Percentiles rank a stretch among this genome's conserved stretches.
phyloP scores from a whole-genome alignment of 345 rosid genomes.

The Geranium brycei region DNA sequence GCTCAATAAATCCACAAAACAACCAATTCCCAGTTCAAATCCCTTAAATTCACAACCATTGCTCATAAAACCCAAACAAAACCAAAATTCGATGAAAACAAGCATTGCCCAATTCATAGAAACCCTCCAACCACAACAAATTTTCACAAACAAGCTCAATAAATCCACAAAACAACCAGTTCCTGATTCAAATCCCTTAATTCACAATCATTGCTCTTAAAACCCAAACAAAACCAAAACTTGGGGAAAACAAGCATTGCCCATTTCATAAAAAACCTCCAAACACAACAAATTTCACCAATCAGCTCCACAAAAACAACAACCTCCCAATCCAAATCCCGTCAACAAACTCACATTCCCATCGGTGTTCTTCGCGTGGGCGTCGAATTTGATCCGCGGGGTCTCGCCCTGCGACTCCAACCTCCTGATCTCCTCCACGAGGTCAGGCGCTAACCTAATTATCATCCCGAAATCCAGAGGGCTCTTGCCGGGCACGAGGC shows the following conservation, averaged over 20 bases:
- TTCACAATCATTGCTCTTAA: background rate
- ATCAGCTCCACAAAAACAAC: background rate
- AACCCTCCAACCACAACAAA: too few relatives aligned
- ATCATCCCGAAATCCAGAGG: slow-evolving; percentile 65
- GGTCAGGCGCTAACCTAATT: slow-evolving; percentile 63
- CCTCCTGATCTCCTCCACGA: slow-evolving; percentile 81
- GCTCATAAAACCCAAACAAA: background rate
- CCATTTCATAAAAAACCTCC: background rate
- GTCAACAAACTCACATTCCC: slow-evolving; percentile 61
- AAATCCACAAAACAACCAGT: too few relatives aligned
- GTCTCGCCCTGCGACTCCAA: slow-evolving; percentile 58
- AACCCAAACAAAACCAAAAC: background rate
- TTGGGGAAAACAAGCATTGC: background rate
- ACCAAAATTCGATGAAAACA: too few relatives aligned
- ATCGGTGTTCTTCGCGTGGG: slow-evolving; percentile 37
- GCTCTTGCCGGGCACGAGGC: slow-evolving; percentile 47
- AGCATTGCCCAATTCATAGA: too few relatives aligned
- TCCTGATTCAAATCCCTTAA: too few relatives aligned
- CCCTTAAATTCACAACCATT: background rate
- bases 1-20: too few relatives aligned
- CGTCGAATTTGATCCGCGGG: slow-evolving; percentile 82
- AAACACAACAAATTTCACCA: background rate
- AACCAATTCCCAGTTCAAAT: too few relatives aligned
- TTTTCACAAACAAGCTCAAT: too few relatives aligned
- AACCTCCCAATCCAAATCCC: slow-evolving; percentile 1